Conservation (phyloP, 2,329 filamentous ascomycete genomes). For the Exophiala sp. region DNA sequence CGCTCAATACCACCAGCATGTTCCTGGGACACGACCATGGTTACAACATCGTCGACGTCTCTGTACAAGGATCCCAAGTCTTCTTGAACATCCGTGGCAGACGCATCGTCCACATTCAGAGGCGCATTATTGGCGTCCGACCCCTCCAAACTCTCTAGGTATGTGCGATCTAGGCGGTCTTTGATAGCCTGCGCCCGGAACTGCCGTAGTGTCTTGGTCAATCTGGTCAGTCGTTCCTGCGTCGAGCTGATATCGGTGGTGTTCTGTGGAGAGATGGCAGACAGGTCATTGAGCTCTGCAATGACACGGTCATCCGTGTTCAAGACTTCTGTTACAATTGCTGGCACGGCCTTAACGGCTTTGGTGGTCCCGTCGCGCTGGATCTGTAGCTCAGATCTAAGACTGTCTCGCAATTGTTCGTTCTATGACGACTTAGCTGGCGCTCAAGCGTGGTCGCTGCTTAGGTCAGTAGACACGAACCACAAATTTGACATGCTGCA, state of each 20-base stretch:
- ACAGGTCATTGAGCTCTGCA: constrained; percentile 11
- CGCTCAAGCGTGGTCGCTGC: not conserved
- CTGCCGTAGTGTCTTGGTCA: constrained; percentile 13
- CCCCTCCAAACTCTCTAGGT: constrained; percentile 15
- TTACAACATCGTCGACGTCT: constrained; percentile 25
- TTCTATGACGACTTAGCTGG: constrained; percentile 4
- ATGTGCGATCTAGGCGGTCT: constrained; percentile 20
- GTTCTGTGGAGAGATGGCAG: not conserved
- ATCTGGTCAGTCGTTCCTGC: constrained; percentile 1
- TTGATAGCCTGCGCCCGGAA: constrained; percentile 17
- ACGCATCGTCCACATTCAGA: not conserved
- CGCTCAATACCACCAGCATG: constrained; percentile 10
- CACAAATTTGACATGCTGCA: constrained; percentile 20
- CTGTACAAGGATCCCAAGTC: constrained; percentile 23
- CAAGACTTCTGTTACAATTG: constrained; percentile 3
- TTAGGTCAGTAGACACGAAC: not conserved
- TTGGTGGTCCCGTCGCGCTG: constrained; percentile 2
- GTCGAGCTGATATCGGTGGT: constrained; percentile 5
- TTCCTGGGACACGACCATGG: constrained; percentile 23
- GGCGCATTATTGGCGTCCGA: not conserved
- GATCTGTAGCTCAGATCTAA: constrained; percentile 3
- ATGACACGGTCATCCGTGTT: constrained; percentile 22
- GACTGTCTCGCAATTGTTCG: constrained; percentile 9
- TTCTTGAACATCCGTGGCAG: constrained; percentile 4
- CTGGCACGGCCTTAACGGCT: constrained; percentile 10